phyloP scores from a whole-genome alignment of 805 yeast genomes.

The Saccharomycopsis babjevae region DNA sequence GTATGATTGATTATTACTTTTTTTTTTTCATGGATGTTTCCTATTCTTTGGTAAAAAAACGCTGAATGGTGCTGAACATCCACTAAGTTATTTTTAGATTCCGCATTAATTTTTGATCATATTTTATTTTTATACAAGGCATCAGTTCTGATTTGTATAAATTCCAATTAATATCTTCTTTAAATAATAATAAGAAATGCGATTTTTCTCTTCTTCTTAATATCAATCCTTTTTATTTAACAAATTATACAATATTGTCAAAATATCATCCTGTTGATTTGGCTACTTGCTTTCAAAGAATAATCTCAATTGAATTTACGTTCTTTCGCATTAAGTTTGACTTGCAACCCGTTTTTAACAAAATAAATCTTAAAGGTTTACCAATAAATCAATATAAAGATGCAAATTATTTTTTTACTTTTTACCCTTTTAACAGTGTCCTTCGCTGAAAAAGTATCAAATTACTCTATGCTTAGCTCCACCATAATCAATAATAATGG shows the following conservation, averaged over 20 bases:
- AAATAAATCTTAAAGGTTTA: no score
- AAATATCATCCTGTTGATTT: no score
- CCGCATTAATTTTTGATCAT: background rate
- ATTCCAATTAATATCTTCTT: background rate
- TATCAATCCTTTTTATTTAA: no score
- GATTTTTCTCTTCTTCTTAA: no score
- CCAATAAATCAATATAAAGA: background rate
- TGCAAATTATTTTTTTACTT: background rate
- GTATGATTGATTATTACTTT: background rate
- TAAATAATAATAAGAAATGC: background rate
- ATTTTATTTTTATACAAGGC: background rate
- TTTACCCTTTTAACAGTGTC: background rate
- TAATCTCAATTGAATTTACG: no score
- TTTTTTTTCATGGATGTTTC: background rate
- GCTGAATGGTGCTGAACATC: background rate
- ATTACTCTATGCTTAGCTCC: background rate
- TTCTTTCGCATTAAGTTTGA: no score
- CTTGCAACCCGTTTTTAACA: no score
- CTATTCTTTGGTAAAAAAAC: background rate
- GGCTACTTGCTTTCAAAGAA: no score
- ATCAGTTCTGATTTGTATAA: background rate
- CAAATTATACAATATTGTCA: no score
- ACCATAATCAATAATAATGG: conserved; percentile 1
- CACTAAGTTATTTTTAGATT: background rate
- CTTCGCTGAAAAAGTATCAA: background rate